Conservation (phyloP, 768 basidiomycete species). For the Exsudoporus frostii region DNA sequence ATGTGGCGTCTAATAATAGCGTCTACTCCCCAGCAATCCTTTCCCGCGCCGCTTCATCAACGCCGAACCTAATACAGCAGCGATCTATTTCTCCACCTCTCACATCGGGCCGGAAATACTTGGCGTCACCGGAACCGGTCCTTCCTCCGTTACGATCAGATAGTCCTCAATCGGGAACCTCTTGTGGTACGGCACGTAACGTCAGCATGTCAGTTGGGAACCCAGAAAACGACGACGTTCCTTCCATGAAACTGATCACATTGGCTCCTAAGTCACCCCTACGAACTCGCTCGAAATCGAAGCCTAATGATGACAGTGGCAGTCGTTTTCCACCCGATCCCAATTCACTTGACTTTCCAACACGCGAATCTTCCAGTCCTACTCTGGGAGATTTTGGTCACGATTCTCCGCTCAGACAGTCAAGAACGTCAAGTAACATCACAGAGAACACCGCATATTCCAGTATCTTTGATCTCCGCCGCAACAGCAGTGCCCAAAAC, state of each 20-base stretch:
- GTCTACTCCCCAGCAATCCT: conserved; percentile 29
- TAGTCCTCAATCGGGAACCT: conserved; percentile 49
- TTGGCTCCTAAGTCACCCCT: conserved; percentile 53
- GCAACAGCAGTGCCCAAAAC: conserved; percentile 44
- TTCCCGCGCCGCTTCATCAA: conserved; percentile 53
- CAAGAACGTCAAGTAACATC: conserved; percentile 57
- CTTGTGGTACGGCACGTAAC: conserved; percentile 32
- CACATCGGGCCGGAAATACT: conserved; percentile 40
- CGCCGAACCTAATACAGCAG: conserved; percentile 52
- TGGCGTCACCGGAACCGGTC: conserved; percentile 46
- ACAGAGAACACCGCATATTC: conserved; percentile 58
- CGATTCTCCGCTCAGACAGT: conserved; percentile 50
- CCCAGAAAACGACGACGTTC: conserved; percentile 38
- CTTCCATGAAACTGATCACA: conserved; percentile 31
- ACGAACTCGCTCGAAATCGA: conserved; percentile 36
- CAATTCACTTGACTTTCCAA: conserved; percentile 30
- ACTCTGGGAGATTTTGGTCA: conserved; percentile 31
- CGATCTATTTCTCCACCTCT: conserved; percentile 39
- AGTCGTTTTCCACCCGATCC: conserved; percentile 11
- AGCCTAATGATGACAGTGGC: conserved; percentile 10
- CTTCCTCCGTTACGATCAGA: conserved; percentile 54
- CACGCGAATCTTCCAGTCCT: conserved; percentile 33
- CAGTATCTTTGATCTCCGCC: conserved; percentile 56
- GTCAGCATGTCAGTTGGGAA: conserved; percentile 13
- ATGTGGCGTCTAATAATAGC: conserved; percentile 33